Conservation (phyloP, 2,329 filamentous ascomycete species). For the Cylindrodendrum hubeiense region DNA sequence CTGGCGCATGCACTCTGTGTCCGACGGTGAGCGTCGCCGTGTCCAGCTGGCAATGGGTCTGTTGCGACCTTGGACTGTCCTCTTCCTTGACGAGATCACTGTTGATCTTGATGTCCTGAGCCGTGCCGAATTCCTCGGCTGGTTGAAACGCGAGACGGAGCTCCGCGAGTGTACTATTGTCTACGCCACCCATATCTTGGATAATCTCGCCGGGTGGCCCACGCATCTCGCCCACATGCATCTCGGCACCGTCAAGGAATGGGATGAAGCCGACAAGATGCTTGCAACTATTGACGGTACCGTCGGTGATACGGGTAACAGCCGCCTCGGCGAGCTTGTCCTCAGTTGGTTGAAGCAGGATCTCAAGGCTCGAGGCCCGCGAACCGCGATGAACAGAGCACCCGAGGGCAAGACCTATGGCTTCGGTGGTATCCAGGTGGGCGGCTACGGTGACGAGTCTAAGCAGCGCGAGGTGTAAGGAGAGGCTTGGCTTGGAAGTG, state of each 20-base stretch:
- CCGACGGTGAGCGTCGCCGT: constrained; percentile 88
- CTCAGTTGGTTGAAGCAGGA: constrained; percentile 89
- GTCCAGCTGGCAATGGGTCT: constrained; percentile 98
- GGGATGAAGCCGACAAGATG: constrained; percentile 80
- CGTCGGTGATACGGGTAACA: constrained; percentile 73
- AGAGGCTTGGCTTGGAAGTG: not conserved
- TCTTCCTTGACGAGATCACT: constrained; percentile 96
- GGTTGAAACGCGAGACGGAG: constrained; percentile 90
- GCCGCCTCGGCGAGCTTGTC: constrained; percentile 87
- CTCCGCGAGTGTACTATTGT: constrained; percentile 88
- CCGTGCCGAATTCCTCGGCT: constrained; percentile 85
- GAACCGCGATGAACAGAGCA: constrained; percentile 67
- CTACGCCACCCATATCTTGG: constrained; percentile 97
- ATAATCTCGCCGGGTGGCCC: constrained; percentile 95
- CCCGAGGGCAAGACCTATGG: constrained; percentile 75
- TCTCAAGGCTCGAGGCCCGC: constrained; percentile 81
- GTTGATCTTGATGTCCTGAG: constrained; percentile 93
- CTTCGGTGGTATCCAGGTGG: constrained; percentile 63
- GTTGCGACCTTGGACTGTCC: constrained; percentile 88
- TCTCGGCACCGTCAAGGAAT: constrained; percentile 87
- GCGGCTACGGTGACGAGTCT: constrained; percentile 69
- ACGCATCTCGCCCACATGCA: constrained; percentile 98
- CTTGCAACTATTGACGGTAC: constrained; percentile 62
- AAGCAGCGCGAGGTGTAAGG: constrained; percentile 49
- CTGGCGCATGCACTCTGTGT: constrained; percentile 97